Evolutionary conservation across 1,284 basidiomycete species (phyloP), one percentile per base, ranked within the genome.

Genomic region (Tylopilus orsonianus): DNA sequence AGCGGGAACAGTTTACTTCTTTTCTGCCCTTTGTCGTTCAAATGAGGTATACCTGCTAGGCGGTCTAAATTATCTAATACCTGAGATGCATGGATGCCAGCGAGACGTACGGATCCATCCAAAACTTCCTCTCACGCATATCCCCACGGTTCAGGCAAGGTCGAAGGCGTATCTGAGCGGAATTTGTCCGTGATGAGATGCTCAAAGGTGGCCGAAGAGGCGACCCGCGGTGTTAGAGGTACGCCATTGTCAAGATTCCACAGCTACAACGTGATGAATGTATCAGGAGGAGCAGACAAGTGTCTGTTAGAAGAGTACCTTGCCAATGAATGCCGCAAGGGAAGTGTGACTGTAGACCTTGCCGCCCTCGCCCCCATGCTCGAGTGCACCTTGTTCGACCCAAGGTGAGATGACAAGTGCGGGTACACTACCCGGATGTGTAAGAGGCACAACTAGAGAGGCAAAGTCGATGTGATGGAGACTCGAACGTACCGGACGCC

Each of bases 181-280:
- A 61, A 56, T 2, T 20, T 8, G 14, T 61, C 46, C 8, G 56
- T 65, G 22, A 61, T 48, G 9, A 65, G 46, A 35, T 59, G 49
- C 14, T 61, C 59, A 43, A 61, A 65, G 0, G 44, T 59, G 1
- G 62, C 49, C 0, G 60, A 60, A 1, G 58, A 52, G 3, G 57
- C 60, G 4, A 52, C 53, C 8, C 58, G 58, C 14, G 60, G 58
- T 1, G 59, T 63, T n/a, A 61, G 60, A 0, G 60, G 57, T 3
- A 48, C 41, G 6, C 60, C 60, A 7, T 32, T 24, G 4, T 65
- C 62, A 18, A 61, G 56, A 48, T 65, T 54, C 59, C 59, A 61
- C n/a, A 61, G 16, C 56, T 60, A 12, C 2, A 14, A 6, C 19
- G 10, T 18, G 5, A 19, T 2, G 16, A 8, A 13, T 3, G 19